A percentile compares a stretch with the other conserved stretches of the same genome.
These are phyloP conservation scores for Ceratocystis destructans DNA, from an alignment of 2,329 filamentous ascomycete genomes.

Conservation along the genomic window DNA sequence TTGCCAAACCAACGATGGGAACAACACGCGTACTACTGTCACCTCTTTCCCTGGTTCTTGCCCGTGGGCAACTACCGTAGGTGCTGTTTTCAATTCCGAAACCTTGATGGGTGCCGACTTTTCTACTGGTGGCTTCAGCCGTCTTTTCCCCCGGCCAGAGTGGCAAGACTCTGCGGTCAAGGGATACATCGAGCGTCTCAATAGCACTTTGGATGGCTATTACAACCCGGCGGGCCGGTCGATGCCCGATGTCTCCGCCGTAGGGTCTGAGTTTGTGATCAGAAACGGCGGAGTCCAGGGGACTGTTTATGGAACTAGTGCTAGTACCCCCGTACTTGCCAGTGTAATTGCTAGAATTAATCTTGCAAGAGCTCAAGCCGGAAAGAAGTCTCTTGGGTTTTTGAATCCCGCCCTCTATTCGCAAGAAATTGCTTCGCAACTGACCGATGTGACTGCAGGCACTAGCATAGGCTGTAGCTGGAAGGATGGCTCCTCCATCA, in stretches of 20 bases:
- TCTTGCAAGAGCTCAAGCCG: conserved; percentile 36
- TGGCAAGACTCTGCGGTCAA: conserved; percentile 34
- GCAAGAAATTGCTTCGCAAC: conserved; percentile 25
- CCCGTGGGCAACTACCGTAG: conserved; percentile 54
- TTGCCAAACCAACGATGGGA: conserved; percentile 47
- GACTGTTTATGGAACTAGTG: conserved; percentile 34
- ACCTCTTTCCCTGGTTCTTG: conserved; percentile 53
- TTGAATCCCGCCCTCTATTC: conserved; percentile 39
- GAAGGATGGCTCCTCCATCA: conserved; percentile 24
- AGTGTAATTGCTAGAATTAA: conserved; percentile 42
- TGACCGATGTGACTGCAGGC: conserved; percentile 33
- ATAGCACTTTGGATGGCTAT: conserved; percentile 31
- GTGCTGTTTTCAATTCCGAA: conserved; percentile 36
- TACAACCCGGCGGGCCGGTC: conserved; percentile 36
- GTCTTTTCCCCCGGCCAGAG: conserved; percentile 33
- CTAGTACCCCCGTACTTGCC: conserved; percentile 41
- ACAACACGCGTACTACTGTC: conserved; percentile 40
- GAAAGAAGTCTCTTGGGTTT: conserved; percentile 39
- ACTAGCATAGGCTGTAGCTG: conserved; percentile 31
- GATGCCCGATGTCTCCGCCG: conserved; percentile 38
- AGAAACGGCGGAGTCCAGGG: conserved; percentile 24
- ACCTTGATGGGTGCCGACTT: conserved; percentile 33
- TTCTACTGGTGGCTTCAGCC: conserved; percentile 40
- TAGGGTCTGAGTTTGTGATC: conserved; percentile 44
- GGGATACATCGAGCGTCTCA: conserved; percentile 30